Evolutionary conservation across 2,329 filamentous ascomycete genomes (phyloP), one percentile per base, ranked within the genome.

Genomic region (Cercospora sp.): DNA sequence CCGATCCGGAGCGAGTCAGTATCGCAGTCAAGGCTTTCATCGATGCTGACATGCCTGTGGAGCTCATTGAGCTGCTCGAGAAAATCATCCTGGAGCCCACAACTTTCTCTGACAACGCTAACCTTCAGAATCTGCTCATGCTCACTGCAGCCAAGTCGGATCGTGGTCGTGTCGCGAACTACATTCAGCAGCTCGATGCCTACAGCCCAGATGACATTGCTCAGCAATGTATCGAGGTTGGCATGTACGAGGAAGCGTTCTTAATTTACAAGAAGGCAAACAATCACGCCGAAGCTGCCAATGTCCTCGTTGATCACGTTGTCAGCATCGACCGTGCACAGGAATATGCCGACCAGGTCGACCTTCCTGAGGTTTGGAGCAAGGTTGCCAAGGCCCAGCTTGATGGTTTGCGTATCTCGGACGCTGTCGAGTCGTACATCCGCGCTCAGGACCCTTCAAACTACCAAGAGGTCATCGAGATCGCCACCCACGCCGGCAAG

Each of bases 21-120:
- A 87, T 97, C 72, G 95, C 95, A 59, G 95, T 99, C 66, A 91
- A 96, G 75, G 90, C 94, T 51, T 97, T 99, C 85, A 88, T 99
- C 63, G 89, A 91, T 73, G 92, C 91, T 66, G 95, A 99, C 77
- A 86, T 99, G 73, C 95, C 95, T 8, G 89, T 90, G 4, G 95
- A 99, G 84, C 87, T 99, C 62, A 98, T 99, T 75, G 96, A 99
- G 80, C 88, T 99, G 42, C 87, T 99, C 18, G 96, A 99, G 85
- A 99, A 98, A 89, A 99, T 99, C 73, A 94, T 99, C 33, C 85
- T 99, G n/a, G 95, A 99, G 84, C 96, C 95, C n/a, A 97, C 94
- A 4, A 92, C 92, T 5, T 99, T 99, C 85, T 97, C 93, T 76
- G 96, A 99, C 82, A 99, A 99, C 81, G 88, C 93, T 77, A 97